Conservation (phyloP, 169 alveolate species). For the Perkinsus chesapeaki region DNA sequence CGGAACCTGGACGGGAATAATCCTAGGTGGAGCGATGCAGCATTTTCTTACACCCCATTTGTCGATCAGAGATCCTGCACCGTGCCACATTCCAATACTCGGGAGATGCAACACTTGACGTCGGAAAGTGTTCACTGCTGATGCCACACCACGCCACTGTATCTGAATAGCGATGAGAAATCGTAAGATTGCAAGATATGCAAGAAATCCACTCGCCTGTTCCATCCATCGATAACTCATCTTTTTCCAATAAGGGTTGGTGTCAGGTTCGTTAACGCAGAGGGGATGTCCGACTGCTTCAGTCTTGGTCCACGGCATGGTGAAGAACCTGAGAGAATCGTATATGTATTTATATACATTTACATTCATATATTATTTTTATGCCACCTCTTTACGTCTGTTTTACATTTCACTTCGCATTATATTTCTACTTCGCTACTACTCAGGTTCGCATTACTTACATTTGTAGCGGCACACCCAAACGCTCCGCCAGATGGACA, state of each 20-base stretch:
- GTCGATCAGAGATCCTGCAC: background rate
- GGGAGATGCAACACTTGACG: background rate
- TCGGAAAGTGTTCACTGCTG: background rate
- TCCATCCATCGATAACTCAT: background rate
- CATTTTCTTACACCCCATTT: background rate
- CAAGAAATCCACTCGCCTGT: background rate
- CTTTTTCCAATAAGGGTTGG: background rate
- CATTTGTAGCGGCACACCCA: background rate
- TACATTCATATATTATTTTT: too few species aligned
- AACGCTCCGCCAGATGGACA: constrained; percentile 12
- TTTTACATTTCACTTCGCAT: too few species aligned
- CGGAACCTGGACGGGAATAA: background rate
- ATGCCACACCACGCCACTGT: background rate
- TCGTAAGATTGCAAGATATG: background rate
- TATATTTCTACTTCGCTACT: background rate
- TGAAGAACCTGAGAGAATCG: background rate
- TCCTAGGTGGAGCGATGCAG: background rate
- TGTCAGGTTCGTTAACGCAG: background rate
- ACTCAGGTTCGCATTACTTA: background rate
- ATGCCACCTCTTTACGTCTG: too few species aligned
- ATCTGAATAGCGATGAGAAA: background rate
- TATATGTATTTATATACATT: too few species aligned
- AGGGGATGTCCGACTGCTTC: background rate
- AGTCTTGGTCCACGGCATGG: constrained; percentile 10
- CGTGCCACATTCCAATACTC: background rate